Base-by-base conservation (phyloP, 2,329 filamentous ascomycete genomes). In the Bretziella fagacearum region DNA sequence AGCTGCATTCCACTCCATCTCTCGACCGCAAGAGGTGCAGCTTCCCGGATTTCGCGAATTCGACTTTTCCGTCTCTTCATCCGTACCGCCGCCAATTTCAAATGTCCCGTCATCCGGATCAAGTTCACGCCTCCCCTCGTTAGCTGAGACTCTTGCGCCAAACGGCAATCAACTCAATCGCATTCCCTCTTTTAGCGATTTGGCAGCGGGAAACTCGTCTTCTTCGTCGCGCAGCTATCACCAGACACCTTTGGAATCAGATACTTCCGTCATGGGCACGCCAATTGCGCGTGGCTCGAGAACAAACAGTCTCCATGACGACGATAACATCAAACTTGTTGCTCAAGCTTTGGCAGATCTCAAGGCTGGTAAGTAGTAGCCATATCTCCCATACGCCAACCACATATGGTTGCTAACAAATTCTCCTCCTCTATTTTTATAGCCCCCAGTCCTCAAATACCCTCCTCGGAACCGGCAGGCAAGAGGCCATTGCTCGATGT, bases 401-500 rank as follows among this genome's bases (percentile, higher is more conserved):
- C 13, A 30, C 15, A 32, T 7, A 39, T 15, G 18, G 13, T 11
- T 30, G 22, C 29, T 50, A 43, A 50, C 43, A 36, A 7, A 8
- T 25, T n/a, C n/a, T 6, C 7, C n/a, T n/a, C n/a, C n/a, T n/a
- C n/a, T n/a, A 7, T 15, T 26, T 25, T 40, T 17, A 7, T 39
- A 46, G 49, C 23, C 29, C 49, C 46, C 23, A 51, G 49, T 27
- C 45, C 49, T 27, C 49, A 51, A 25, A 40, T 47, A 22, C 33
- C 27, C 15, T 33, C 37, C 30, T 44, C 49, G 5, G 46, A 29
- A 40, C 44, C 43, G 23, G 41, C 23, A 44, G 40, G n/a, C 25
- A 39, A 33, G 4, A 86, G 95, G 60, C 91, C 87, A 1, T 69
- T 95, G 4, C 68, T 96, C 3, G 83, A 84, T 4, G 74, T 96